A percentile compares a stretch with the other conserved stretches of the same genome.
Evolutionary conservation across 164 flowering plant species (phyloP).

Genomic region (Protea cynaroides): DNA sequence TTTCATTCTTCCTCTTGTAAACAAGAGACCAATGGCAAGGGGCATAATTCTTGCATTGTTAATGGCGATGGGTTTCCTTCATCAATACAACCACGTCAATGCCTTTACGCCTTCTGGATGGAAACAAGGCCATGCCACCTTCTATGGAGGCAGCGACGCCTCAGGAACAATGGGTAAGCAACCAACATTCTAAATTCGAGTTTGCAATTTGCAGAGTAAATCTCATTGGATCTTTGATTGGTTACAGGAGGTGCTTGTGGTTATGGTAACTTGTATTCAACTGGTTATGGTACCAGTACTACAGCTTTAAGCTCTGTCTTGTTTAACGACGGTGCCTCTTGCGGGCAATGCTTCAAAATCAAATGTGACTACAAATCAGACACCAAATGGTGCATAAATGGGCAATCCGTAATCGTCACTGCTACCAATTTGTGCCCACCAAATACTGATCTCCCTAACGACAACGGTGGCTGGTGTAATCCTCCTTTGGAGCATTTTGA

Average conservation of each 20-base stretch:
- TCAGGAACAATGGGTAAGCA: constrained; percentile 77
- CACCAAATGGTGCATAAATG: constrained; percentile 61
- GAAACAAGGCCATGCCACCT: constrained; percentile 69
- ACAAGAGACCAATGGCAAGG: constrained; percentile 22
- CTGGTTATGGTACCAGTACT: constrained; percentile 61
- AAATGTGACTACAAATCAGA: constrained; percentile 53
- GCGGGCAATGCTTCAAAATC: constrained; percentile 77
- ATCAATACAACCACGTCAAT: constrained; percentile 11
- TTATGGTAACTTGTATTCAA: constrained; percentile 58
- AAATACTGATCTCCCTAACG: constrained; percentile 56
- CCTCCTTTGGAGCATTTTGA: constrained; percentile 87
- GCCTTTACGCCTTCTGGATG: constrained; percentile 45
- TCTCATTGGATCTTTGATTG: not conserved
- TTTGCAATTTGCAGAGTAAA: not conserved
- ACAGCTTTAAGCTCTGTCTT: constrained; percentile 81
- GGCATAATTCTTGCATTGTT: constrained; percentile 6
- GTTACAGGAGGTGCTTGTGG: constrained; percentile 73
- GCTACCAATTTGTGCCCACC: constrained; percentile 97
- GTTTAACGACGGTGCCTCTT: constrained; percentile 75
- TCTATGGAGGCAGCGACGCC: constrained; percentile 72
- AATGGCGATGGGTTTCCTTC: constrained; percentile 11
- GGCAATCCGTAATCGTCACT: constrained; percentile 62
- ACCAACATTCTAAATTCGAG: not conserved
- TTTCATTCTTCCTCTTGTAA: not conserved
- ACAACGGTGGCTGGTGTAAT: constrained; percentile 95